Conservation (phyloP, 257 asterid genomes). For the Linderniella brevidens region DNA sequence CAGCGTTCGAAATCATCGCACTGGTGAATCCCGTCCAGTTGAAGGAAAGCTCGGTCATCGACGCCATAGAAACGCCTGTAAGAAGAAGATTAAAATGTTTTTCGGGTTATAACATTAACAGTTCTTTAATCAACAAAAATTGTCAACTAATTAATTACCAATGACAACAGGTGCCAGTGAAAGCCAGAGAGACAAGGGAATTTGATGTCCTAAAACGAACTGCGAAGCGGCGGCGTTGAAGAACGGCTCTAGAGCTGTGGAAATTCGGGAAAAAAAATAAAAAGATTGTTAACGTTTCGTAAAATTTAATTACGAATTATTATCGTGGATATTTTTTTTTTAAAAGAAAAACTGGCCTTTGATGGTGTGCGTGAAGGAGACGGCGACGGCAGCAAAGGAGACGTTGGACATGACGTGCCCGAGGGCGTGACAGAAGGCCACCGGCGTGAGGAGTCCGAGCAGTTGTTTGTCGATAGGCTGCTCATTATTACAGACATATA, state of each 20-base stretch:
- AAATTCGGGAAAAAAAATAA: constrained; percentile 4
- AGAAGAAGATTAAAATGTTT: not conserved
- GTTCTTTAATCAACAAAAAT: no score
- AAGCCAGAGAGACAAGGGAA: constrained; percentile 70
- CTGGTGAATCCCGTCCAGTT: constrained; percentile 87
- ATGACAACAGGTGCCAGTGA: constrained; percentile 90
- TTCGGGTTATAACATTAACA: not conserved
- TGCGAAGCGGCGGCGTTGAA: constrained; percentile 98
- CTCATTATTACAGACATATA: constrained; percentile 5
- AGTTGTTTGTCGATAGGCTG: constrained; percentile 55
- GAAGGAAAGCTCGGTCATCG: constrained; percentile 88
- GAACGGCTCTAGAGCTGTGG: constrained; percentile 96
- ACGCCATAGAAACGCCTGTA: constrained; percentile 98
- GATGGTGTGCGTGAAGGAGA: no score
- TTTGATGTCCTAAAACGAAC: constrained; percentile 84
- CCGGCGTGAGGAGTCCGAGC: constrained; percentile 60
- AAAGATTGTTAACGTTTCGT: not conserved
- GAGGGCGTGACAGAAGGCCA: constrained; percentile 57
- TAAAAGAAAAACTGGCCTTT: no score
- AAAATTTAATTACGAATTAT: not conserved
- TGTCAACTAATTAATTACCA: constrained; percentile 21
- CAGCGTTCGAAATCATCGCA: constrained; percentile 97
- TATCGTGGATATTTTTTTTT: no score
- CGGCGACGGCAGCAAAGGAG: not conserved
- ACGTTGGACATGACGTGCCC: constrained; percentile 31